These are phyloP conservation scores for Torulaspora franciscae DNA, from an alignment of 805 yeast genomes.

Conservation along the genomic window DNA sequence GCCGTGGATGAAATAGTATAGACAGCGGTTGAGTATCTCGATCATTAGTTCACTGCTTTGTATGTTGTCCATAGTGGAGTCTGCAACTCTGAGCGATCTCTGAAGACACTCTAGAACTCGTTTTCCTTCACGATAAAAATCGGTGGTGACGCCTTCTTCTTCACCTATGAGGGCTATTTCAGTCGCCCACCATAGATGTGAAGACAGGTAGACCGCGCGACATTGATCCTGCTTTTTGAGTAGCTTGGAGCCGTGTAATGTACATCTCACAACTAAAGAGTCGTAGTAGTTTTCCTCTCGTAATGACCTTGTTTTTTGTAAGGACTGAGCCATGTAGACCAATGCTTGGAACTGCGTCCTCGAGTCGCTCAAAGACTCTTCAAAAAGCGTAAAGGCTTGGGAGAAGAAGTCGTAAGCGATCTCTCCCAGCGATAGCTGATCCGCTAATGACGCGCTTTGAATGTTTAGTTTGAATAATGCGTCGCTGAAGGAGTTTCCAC, in stretches of 20 bases:
- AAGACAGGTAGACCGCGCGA: conserved; percentile 74
- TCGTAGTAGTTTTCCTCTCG: conserved; percentile 51
- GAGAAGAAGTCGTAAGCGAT: conserved; percentile 84
- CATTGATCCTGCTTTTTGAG: conserved; percentile 93
- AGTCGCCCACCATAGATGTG: conserved; percentile 93
- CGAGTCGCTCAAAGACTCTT: conserved; percentile 53
- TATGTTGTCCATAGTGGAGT: conserved; percentile 77
- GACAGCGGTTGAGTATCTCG: conserved; percentile 80
- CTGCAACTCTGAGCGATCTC: conserved; percentile 83
- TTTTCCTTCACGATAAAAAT: conserved; percentile 49
- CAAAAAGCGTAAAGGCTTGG: conserved; percentile 81
- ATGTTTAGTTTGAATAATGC: conserved; percentile 45
- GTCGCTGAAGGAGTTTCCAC: conserved; percentile 32
- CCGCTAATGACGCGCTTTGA: conserved; percentile 70
- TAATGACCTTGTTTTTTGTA: conserved; percentile 50
- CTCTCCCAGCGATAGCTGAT: conserved; percentile 65
- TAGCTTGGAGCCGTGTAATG: conserved; percentile 81
- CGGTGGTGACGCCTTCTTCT: conserved; percentile 41
- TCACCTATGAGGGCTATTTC: conserved; percentile 49
- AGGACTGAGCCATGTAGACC: conserved; percentile 45
- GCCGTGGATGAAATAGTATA: conserved; percentile 65
- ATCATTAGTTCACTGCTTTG: conserved; percentile 72
- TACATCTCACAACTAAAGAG: conserved; percentile 73
- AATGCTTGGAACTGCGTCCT: conserved; percentile 51
- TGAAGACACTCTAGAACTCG: conserved; percentile 89